Conservation (phyloP, 1,284 basidiomycete genomes). For the Ustilago trichophora region DNA sequence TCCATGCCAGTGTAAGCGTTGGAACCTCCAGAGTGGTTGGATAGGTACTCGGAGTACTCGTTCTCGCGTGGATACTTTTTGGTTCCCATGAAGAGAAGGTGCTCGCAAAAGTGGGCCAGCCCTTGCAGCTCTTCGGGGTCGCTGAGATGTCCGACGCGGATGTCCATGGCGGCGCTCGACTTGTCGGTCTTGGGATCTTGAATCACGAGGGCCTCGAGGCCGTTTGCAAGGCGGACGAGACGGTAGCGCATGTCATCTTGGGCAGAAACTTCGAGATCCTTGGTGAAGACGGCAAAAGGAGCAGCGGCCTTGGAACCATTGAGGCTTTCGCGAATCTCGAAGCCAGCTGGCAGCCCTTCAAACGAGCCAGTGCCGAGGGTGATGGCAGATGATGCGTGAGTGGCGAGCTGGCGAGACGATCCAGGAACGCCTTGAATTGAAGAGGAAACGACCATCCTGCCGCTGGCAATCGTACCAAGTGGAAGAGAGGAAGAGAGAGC, state of each 20-base stretch:
- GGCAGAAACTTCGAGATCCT: constrained; percentile 43
- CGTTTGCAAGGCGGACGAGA: constrained; percentile 85
- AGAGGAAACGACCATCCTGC: constrained; percentile 12
- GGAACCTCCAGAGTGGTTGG: constrained; percentile 87
- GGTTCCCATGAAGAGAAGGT: constrained; percentile 89
- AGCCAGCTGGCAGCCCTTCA: constrained; percentile 40
- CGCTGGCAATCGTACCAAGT: not conserved
- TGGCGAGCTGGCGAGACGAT: constrained; percentile 42
- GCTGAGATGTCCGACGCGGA: constrained; percentile 90
- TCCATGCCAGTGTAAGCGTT: constrained; percentile 95
- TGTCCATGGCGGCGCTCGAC: constrained; percentile 92
- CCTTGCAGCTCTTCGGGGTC: constrained; percentile 78
- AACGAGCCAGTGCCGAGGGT: constrained; percentile 33
- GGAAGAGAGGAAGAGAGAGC: constrained; percentile 1
- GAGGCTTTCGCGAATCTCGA: constrained; percentile 42
- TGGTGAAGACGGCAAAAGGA: constrained; percentile 57
- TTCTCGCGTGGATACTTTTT: constrained; percentile 65
- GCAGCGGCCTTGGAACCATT: constrained; percentile 38
- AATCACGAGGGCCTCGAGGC: constrained; percentile 84
- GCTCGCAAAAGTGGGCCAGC: constrained; percentile 92
- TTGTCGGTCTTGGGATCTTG: constrained; percentile 91
- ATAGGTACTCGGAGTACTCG: constrained; percentile 75
- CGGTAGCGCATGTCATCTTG: constrained; percentile 66
- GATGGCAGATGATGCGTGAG: constrained; percentile 30
- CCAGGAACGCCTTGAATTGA: constrained; percentile 18